phyloP scores from a whole-genome alignment of 2,329 filamentous ascomycete species.

The Triangularia setosa region DNA sequence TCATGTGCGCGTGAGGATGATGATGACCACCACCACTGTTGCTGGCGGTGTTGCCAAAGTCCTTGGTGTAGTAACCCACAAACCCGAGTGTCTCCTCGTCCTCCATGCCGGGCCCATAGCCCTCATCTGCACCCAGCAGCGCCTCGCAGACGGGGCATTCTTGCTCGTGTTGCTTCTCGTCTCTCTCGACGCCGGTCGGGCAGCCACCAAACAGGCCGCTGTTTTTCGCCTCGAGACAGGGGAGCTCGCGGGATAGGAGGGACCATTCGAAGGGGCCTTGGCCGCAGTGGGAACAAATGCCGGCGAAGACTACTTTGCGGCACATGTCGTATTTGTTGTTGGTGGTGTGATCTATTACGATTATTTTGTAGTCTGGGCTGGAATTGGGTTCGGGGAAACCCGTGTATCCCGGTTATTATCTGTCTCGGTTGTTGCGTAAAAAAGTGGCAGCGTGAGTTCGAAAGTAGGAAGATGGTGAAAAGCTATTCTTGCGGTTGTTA shows the following conservation, averaged over 20 bases:
- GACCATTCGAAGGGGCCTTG: constrained; percentile 38
- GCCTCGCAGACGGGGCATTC: constrained; percentile 44
- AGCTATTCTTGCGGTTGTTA: not conserved
- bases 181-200: constrained; percentile 36
- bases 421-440: not conserved
- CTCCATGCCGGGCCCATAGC: constrained; percentile 36
- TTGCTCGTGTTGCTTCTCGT: constrained; percentile 45
- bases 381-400: not conserved
- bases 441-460: not conserved
- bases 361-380: not conserved
- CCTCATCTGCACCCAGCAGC: constrained; percentile 41
- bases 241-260: constrained; percentile 43
- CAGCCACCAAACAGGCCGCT: constrained; percentile 43
- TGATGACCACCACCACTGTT: not conserved
- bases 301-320: constrained; percentile 43
- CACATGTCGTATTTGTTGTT: constrained; percentile 36
- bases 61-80: not conserved
- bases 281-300: constrained; percentile 42
- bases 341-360: not conserved
- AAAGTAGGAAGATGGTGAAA: not conserved
- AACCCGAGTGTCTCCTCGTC: constrained; percentile 21
- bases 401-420: not conserved
- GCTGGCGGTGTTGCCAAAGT: not conserved
- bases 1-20: not conserved
- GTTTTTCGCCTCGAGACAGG: constrained; percentile 49